Conservation (phyloP, 345 rosid genomes). For the Pugionium dolabratum region DNA sequence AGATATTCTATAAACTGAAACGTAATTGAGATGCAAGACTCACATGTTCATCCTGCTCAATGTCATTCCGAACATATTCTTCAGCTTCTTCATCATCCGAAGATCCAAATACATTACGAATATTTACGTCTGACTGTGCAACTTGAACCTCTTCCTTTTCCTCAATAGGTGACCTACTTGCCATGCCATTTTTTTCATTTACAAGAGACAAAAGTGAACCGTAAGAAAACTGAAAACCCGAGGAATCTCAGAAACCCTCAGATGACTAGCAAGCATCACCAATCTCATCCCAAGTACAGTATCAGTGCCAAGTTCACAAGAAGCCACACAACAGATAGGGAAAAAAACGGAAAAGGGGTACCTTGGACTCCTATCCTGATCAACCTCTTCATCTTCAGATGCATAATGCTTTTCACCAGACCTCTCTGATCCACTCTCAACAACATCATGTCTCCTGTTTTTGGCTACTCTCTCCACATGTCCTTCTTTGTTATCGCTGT, state of each 20-base stretch:
- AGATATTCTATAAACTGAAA: constrained; percentile 19
- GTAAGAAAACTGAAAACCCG: constrained; percentile 25
- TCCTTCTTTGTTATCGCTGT: constrained; percentile 69
- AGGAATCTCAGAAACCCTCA: constrained; percentile 23
- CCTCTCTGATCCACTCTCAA: constrained; percentile 90
- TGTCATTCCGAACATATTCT: constrained; percentile 67
- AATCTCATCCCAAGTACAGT: neutral
- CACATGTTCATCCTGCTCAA: constrained; percentile 68
- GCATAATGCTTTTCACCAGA: constrained; percentile 74
- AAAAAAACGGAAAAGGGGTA: constrained; percentile 29
- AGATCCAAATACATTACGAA: constrained; percentile 98
- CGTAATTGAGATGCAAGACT: constrained; percentile 38
- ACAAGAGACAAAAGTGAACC: constrained; percentile 11
- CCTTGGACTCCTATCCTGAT: constrained; percentile 75
- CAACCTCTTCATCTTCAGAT: constrained; percentile 88
- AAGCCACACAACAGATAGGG: constrained; percentile 5
- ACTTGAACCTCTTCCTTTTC: constrained; percentile 67
- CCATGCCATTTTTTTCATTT: constrained; percentile 29
- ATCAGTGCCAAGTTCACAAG: neutral
- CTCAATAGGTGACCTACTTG: constrained; percentile 59
- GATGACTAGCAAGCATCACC: constrained; percentile 21
- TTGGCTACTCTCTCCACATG: constrained; percentile 61
- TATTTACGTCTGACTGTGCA: constrained; percentile 70
- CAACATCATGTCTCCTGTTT: constrained; percentile 58
- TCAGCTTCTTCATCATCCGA: constrained; percentile 91